Conservation (phyloP, 2,329 filamentous ascomycete species). For the Arthrobotrys conoides region DNA sequence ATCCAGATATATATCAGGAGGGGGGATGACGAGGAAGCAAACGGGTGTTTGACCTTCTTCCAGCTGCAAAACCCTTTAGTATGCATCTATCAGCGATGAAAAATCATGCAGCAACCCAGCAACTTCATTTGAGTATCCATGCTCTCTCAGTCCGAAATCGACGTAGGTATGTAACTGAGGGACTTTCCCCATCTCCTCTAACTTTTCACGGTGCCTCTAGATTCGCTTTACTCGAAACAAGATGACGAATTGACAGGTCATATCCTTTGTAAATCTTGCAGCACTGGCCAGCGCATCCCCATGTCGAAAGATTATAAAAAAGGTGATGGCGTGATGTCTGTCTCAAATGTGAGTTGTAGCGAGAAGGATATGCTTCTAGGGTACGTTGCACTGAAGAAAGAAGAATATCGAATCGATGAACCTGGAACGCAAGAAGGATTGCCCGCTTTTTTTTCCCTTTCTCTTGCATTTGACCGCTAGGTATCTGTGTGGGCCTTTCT, state of each 20-base stretch:
- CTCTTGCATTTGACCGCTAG: constrained; percentile 29
- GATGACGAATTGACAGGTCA: constrained; percentile 32
- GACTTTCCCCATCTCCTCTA: constrained; percentile 47
- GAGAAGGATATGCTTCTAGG: constrained; percentile 30
- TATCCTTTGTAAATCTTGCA: constrained; percentile 29
- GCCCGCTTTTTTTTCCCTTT: constrained; percentile 19
- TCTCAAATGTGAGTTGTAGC: constrained; percentile 47
- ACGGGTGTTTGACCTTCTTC: constrained; percentile 38
- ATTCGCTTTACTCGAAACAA: constrained; percentile 23
- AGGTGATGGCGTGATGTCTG: constrained; percentile 58
- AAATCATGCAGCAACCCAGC: constrained; percentile 59
- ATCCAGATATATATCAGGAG: not conserved
- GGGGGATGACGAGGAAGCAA: constrained; percentile 3
- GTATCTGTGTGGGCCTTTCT: constrained; percentile 28
- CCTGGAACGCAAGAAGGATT: constrained; percentile 28
- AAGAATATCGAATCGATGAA: constrained; percentile 40
- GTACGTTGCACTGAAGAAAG: constrained; percentile 10
- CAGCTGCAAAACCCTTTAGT: constrained; percentile 57
- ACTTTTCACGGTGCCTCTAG: constrained; percentile 7
- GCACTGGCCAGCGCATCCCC: constrained; percentile 55
- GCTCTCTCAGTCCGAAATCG: constrained; percentile 29
- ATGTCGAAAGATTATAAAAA: constrained; percentile 49
- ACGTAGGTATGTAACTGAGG: constrained; percentile 44
- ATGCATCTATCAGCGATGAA: constrained; percentile 46
- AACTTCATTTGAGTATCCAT: constrained; percentile 50